These are phyloP conservation scores for Pyrenochaeta sp. DNA, from an alignment of 2,329 filamentous ascomycete species.

Conservation along the genomic window DNA sequence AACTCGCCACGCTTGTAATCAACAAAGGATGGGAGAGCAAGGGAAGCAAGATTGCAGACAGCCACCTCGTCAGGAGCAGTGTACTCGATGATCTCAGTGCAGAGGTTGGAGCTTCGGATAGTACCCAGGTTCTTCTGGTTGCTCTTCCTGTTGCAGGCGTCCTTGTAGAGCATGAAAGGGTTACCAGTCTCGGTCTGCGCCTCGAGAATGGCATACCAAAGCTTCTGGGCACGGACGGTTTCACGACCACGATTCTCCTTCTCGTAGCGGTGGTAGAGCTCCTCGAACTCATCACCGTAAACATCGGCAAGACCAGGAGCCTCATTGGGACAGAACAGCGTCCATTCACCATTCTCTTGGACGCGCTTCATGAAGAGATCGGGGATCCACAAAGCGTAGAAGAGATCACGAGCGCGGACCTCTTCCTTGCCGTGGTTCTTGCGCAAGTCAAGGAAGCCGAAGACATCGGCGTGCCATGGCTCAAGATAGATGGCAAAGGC, in stretches of 20 bases:
- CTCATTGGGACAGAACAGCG: conserved; percentile 97
- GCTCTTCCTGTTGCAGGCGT: conserved; percentile 97
- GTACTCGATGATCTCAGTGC: conserved; percentile 99
- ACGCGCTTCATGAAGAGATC: conserved; percentile 99
- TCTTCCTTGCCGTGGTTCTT: conserved; percentile 99
- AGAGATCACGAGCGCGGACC: conserved; percentile 93
- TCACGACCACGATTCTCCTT: conserved; percentile 83
- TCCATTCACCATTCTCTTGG: conserved; percentile 96
- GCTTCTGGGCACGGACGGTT: conserved; percentile 96
- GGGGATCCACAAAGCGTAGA: conserved; percentile 97
- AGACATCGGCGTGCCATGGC: conserved; percentile 98
- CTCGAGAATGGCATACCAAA: conserved; percentile 98
- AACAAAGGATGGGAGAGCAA: conserved; percentile 89
- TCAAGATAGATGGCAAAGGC: conserved; percentile 99
- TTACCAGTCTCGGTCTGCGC: conserved; percentile 99
- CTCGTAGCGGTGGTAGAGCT: conserved; percentile 90
- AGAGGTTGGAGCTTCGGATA: conserved; percentile 97
- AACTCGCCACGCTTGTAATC: conserved; percentile 85
- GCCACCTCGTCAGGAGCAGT: conserved; percentile 96
- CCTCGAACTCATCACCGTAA: conserved; percentile 97
- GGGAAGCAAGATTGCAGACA: conserved; percentile 95
- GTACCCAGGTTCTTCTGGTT: conserved; percentile 99
- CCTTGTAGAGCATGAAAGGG: conserved; percentile 99
- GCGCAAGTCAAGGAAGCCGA: conserved; percentile 94
- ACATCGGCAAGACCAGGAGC: conserved; percentile 93